phyloP scores from a whole-genome alignment of 495 filamentous ascomycete species.

The Venustampulla echinocandica region DNA sequence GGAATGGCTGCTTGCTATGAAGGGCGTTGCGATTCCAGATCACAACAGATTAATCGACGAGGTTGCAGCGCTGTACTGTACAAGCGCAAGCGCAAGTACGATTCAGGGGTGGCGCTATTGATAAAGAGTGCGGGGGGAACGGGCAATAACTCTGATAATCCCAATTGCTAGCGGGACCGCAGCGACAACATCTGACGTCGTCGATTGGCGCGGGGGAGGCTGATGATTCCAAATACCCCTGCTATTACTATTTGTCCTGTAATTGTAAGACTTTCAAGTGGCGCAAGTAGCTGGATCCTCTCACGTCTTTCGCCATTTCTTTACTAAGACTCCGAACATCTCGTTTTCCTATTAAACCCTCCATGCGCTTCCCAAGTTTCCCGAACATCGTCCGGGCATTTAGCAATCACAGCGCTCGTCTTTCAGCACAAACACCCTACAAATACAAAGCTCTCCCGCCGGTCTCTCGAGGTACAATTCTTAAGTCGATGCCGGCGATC shows the following conservation, averaged over 20 bases:
- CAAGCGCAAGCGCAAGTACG: neutral
- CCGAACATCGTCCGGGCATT: constrained; percentile 22
- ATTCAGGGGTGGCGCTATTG: neutral
- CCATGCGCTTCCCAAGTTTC: constrained; percentile 21
- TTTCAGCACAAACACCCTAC: constrained; percentile 12
- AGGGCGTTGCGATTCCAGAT: constrained; percentile 15
- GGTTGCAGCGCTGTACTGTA: neutral
- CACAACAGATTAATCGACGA: neutral
- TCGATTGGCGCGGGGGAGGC: no score
- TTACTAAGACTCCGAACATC: no score
- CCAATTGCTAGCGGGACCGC: no score
- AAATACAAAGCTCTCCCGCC: constrained; percentile 17
- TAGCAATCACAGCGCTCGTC: constrained; percentile 21
- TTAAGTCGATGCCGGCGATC: constrained; percentile 38
- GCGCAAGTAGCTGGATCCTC: constrained; percentile 13
- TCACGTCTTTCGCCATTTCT: constrained; percentile 1
- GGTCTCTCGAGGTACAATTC: constrained; percentile 14
- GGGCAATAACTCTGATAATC: no score
- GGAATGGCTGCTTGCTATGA: neutral
- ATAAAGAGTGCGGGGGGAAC: neutral
- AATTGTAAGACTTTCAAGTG: constrained; percentile 14
- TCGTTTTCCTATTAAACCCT: constrained; percentile 15
- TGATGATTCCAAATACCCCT: constrained; percentile 16
- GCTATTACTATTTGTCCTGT: neutral
- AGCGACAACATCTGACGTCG: no score